phyloP scores from a whole-genome alignment of 805 yeast species.

The Starmerella sp. region DNA sequence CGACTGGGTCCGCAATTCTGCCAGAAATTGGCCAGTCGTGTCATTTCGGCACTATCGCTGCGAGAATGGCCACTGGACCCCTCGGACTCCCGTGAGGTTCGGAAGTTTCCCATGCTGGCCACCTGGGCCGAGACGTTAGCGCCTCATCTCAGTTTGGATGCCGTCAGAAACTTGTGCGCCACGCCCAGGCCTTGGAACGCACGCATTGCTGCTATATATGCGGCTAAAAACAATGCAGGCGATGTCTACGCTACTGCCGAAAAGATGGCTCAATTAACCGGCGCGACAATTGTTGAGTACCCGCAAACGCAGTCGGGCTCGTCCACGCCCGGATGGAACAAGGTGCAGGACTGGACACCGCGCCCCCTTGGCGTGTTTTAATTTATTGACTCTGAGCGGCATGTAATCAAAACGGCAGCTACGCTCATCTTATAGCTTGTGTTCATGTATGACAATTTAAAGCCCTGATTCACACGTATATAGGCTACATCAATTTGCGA shows the following conservation, averaged over 20 bases:
- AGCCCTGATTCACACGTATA: no score
- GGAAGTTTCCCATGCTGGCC: constrained; percentile 9
- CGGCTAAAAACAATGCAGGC: background rate
- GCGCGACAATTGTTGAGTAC: constrained; percentile 7
- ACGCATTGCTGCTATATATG: constrained; percentile 15
- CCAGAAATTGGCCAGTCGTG: background rate
- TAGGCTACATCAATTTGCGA: no score
- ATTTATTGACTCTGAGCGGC: background rate
- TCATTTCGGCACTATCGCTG: constrained; percentile 5
- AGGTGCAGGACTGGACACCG: constrained; percentile 16
- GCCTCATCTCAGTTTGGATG: background rate
- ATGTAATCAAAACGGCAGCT: no score
- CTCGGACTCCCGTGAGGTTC: background rate
- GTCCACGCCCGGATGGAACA: constrained; percentile 11
- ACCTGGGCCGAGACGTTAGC: constrained; percentile 21
- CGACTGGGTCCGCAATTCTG: constrained; percentile 11
- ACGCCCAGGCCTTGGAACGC: constrained; percentile 26
- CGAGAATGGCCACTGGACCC: constrained; percentile 19
- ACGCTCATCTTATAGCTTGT: no score
- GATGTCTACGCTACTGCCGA: constrained; percentile 8
- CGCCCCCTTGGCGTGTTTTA: constrained; percentile 15
- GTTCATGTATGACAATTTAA: no score
- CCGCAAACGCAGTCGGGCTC: background rate
- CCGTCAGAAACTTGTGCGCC: background rate
- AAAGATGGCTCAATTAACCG: constrained; percentile 20